phyloP scores from a whole-genome alignment of 2,329 filamentous ascomycete species.

The Penicillium crustosum region DNA sequence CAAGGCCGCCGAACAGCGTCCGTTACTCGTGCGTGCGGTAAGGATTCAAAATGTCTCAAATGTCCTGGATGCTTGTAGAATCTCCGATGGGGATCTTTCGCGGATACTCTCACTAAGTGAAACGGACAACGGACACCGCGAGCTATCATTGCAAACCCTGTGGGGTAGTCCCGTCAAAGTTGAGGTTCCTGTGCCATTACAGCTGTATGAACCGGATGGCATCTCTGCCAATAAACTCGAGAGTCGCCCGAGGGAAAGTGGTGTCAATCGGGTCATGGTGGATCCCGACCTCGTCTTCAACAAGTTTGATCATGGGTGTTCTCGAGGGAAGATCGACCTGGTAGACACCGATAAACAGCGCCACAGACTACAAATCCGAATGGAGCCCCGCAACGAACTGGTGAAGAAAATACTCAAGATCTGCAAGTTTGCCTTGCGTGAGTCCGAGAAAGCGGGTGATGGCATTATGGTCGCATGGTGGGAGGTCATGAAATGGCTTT shows the following conservation, averaged over 20 bases:
- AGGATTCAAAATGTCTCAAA: slow-evolving; percentile 61
- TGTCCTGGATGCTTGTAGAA: slow-evolving; percentile 70
- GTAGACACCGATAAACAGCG: slow-evolving; percentile 61
- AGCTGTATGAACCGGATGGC: slow-evolving; percentile 59
- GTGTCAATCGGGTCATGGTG: slow-evolving; percentile 47
- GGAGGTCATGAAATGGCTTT: slow-evolving; percentile 70
- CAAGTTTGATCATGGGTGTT: slow-evolving; percentile 59
- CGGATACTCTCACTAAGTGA: slow-evolving; percentile 70
- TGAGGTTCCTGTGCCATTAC: slow-evolving; percentile 59
- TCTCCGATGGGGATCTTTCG: slow-evolving; percentile 65
- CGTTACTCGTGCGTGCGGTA: slow-evolving; percentile 38
- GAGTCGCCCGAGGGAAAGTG: slow-evolving; percentile 54
- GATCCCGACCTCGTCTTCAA: slow-evolving; percentile 46
- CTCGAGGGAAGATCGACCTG: slow-evolving; percentile 64
- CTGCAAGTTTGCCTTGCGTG: slow-evolving; percentile 64
- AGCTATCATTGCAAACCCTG: slow-evolving; percentile 71
- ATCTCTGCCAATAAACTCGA: slow-evolving; percentile 57
- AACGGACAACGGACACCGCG: slow-evolving; percentile 61
- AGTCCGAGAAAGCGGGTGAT: slow-evolving; percentile 57
- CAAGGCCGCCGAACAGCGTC: slow-evolving; percentile 27
- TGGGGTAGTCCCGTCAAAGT: slow-evolving; percentile 71
- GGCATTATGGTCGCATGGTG: slow-evolving; percentile 69
- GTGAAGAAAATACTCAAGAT: slow-evolving; percentile 61
- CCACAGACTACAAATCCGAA: slow-evolving; percentile 67
- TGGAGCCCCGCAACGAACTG: slow-evolving; percentile 64